Conservation (phyloP, 148 eudicot genomes). For the Diospyros lotus region DNA sequence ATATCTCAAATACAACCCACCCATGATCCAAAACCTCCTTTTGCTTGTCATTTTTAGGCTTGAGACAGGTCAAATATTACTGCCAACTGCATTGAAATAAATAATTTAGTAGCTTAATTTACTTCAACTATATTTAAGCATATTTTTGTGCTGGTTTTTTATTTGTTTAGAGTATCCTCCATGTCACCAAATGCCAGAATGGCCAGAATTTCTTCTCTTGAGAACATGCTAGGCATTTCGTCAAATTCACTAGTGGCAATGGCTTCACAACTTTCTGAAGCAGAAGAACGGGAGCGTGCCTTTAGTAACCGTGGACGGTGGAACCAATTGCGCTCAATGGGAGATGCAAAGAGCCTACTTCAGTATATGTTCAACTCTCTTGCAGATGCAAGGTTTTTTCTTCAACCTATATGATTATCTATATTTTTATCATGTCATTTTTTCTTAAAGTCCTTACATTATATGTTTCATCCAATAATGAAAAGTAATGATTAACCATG, state of each 20-base stretch:
- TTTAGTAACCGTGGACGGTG: slow-evolving; percentile 80
- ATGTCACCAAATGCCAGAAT: slow-evolving; percentile 90
- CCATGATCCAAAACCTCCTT: too few species aligned
- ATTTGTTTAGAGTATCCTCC: slow-evolving; percentile 60
- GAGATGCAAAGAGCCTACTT: slow-evolving; percentile 83
- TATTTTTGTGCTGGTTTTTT: slow-evolving; percentile 6
- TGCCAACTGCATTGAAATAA: neutral
- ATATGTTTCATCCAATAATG: too few species aligned
- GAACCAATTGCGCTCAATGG: slow-evolving; percentile 95
- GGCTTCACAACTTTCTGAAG: slow-evolving; percentile 99
- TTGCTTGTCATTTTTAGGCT: too few species aligned
- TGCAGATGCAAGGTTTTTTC: slow-evolving; percentile 67
- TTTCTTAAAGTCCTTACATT: too few species aligned
- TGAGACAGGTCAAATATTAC: too few species aligned
- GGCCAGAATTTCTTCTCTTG: slow-evolving; percentile 92
- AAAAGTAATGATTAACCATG: too few species aligned
- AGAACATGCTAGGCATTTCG: slow-evolving; percentile 86
- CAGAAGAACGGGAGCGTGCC: slow-evolving; percentile 93
- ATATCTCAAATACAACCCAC: neutral
- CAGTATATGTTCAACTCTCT: slow-evolving; percentile 91
- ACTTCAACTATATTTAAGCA: neutral
- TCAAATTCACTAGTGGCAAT: slow-evolving; percentile 94
- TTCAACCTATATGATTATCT: neutral
- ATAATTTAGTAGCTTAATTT: neutral
- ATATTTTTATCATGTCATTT: too few species aligned